Percentiles rank a stretch among this genome's conserved stretches.
Evolutionary conservation across 192 early-diverging fungal genomes (phyloP).

Genomic region (Coemansia pectinata): DNA sequence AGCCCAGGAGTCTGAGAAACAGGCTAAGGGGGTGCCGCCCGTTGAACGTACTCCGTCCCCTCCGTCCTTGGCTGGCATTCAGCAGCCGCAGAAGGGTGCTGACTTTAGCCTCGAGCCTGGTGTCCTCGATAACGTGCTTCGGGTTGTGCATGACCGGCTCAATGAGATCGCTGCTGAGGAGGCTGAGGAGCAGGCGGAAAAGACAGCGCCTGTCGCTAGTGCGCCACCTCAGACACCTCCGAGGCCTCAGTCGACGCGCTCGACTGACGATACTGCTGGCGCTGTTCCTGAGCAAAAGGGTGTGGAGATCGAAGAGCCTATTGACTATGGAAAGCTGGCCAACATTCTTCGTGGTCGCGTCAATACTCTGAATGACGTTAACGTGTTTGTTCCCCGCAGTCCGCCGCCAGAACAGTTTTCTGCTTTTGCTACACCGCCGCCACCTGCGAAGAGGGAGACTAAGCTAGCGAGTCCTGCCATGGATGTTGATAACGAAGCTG

Average conservation of each 20-base stretch:
- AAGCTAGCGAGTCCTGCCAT: background rate
- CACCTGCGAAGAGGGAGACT: background rate
- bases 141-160: conserved; percentile 39
- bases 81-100: conserved; percentile 1
- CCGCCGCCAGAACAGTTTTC: conserved; percentile 10
- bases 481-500: conserved; percentile 2
- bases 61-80: background rate
- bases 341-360: conserved; percentile 38
- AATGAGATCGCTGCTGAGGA: conserved; percentile 33
- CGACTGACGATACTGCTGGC: background rate
- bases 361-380: conserved; percentile 23
- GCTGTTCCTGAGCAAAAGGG: background rate
- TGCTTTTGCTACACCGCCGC: background rate
- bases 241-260: background rate
- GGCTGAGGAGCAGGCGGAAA: background rate
- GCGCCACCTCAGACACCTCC: background rate
- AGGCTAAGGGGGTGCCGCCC: background rate
- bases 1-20: background rate
- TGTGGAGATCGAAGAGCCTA: conserved; percentile 47
- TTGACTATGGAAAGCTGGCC: conserved; percentile 34
- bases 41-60: background rate
- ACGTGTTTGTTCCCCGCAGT: conserved; percentile 35
- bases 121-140: conserved; percentile 38
- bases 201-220: background rate
- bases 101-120: conserved; percentile 13